A percentile compares a stretch with the other conserved stretches of the same genome.
Evolutionary conservation across 2,329 filamentous ascomycete species (phyloP).

Genomic region (Rutstroemia sydowiana): DNA sequence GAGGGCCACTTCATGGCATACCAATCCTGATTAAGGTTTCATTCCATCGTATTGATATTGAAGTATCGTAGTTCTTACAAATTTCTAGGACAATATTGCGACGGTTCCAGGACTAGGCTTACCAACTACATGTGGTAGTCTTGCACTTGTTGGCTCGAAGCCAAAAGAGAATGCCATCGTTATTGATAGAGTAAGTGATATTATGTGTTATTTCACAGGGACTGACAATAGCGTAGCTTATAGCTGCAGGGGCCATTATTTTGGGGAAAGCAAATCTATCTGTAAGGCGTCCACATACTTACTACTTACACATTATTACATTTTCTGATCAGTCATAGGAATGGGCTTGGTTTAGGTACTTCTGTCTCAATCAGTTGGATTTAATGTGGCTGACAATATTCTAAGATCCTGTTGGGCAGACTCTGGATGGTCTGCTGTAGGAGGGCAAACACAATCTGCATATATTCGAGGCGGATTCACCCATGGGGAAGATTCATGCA

Average conservation of each 20-base stretch:
- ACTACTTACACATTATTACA: not conserved
- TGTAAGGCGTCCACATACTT: not conserved
- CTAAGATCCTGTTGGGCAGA: no score
- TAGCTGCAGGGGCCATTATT: constrained; percentile 15
- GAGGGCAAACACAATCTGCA: constrained; percentile 14
- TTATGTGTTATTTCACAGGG: not conserved
- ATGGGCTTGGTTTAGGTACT: constrained; percentile 1
- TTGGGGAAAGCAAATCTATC: constrained; percentile 14
- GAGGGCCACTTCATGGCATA: constrained; percentile 63
- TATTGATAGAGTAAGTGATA: constrained; percentile 6
- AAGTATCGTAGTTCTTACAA: not conserved
- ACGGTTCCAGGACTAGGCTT: constrained; percentile 51
- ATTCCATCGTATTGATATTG: not conserved
- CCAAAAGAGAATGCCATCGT: constrained; percentile 3
- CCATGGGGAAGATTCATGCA: no score
- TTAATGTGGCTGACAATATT: no score
- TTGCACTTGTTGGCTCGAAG: constrained; percentile 54
- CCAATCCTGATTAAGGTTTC: constrained; percentile 65
- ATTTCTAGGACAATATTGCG: constrained; percentile 43
- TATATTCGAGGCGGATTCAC: constrained; percentile 13
- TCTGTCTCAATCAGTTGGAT: no score
- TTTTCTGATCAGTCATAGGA: constrained; percentile 2
- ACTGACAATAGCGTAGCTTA: no score
- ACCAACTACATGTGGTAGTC: constrained; percentile 64
- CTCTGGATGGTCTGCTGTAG: constrained; percentile 9